Evolutionary conservation across 441 rosid species (phyloP).

Genomic region (Adansonia gregorii): DNA sequence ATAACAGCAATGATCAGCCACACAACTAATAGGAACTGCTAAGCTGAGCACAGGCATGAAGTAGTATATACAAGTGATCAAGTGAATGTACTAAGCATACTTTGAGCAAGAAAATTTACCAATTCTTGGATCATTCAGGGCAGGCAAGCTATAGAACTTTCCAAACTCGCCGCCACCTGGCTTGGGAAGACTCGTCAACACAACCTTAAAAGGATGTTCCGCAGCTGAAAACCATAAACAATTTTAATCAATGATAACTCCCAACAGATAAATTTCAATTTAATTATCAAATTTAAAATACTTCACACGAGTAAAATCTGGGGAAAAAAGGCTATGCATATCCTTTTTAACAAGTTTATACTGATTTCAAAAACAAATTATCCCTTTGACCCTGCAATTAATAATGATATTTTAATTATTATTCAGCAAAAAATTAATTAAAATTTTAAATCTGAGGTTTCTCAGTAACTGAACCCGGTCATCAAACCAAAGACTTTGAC

Average conservation of each 20-base stretch:
- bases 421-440: neutral
- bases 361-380: neutral
- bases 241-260: neutral
- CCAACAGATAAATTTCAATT: slow-evolving; percentile 13
- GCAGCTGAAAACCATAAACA: slow-evolving; percentile 61
- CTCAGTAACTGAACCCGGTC: neutral
- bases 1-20: neutral
- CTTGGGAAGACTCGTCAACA: slow-evolving; percentile 87
- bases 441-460: neutral
- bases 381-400: slow-evolving; percentile 10
- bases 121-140: slow-evolving; percentile 91
- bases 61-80: neutral
- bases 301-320: neutral
- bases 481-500: neutral
- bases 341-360: neutral
- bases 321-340: neutral
- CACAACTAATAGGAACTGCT: slow-evolving; percentile 19
- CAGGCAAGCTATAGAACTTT: slow-evolving; percentile 92
- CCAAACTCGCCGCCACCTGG: slow-evolving; percentile 98
- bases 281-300: neutral
- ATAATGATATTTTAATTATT: neutral
- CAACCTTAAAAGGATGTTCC: slow-evolving; percentile 83
- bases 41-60: neutral
- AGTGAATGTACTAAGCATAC: neutral
- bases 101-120: slow-evolving; percentile 47